Base-by-base conservation (phyloP, 2,329 filamentous ascomycete species). In the Colletotrichum viniferum region DNA sequence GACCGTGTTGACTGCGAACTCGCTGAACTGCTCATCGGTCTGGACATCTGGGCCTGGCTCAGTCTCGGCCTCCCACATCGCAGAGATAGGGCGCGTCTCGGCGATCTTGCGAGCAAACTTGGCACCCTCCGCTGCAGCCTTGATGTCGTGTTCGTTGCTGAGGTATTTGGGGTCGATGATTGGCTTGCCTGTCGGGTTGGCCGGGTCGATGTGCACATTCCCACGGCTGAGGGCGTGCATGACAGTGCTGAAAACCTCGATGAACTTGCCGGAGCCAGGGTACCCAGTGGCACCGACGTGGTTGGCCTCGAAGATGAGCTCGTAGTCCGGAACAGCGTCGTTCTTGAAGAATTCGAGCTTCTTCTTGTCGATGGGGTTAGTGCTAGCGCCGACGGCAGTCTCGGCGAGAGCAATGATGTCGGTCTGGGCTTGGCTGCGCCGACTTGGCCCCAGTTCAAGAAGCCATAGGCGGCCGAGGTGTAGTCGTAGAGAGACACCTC, bases 361-460 rank as follows among this genome's bases (percentile, higher is more conserved):
- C 76, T 84, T 85, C 76, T 81, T 76, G 69, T 85, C 83, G 7
- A 85, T 79, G 43, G 80, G 80, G 56, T 80, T 81, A 3, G 73
- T 77, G 5, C 80, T 79, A 10, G 78, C 78, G 5, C 77, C 79
- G 28, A 79, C 78, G 12, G 81, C 84, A 3, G 77, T 71, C 38
- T 82, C 73, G 6, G 86, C 86, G 0, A 86, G 78, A 4, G 77
- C 63, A 2, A 82, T 79, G 14, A 86, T 68, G 48, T 61, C 61
- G 36, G 71, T 77, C 8, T 80, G 81, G 6, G 81, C 80, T 21
- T 81, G 81, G 24, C 82, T 79, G 6, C 80, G 6, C 80, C 71
- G 60, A 84, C 80, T 66, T 83, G 82, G 2, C 79, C 73, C 86
- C 86, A 88, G n/a, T 83, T 84, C 32, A 85, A 77, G 77, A 86